Evolutionary conservation across 768 basidiomycete genomes (phyloP), one percentile per base, ranked within the genome.

Genomic region (Leccinum truebloodii): DNA sequence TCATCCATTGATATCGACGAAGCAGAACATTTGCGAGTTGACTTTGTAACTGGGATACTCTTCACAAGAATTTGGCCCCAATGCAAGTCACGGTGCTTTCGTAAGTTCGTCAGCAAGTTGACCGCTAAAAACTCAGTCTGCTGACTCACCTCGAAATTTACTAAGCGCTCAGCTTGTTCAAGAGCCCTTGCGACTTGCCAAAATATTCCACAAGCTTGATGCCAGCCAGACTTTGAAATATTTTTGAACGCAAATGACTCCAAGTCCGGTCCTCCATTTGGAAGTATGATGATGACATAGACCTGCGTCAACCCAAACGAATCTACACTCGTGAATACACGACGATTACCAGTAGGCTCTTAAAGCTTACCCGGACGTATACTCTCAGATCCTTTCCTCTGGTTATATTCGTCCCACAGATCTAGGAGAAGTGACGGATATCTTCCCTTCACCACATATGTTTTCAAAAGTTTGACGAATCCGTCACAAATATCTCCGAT

Each of bases 11-110:
- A 71, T 32, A 80, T 57, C 34, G 75, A 72, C 72, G 60, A 69
- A 66, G 60, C 76, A 51, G 46, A 50, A 51, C 52, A 24, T 79
- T 67, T 77, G 60, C 58, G 75, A 71, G 52, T 78, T 52, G 7
- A 71, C 60, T 65, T 78, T 73, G 52, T 70, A 55, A 66, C 62
- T 24, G 81, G 74, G 3, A 82, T 59, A 60, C 81, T 79, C 68
- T 87, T 87, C 52, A 98, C 86, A 8, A 99, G 81, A 54, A 99
- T 90, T 73, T 99, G 97, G 22, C 97, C 97, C 86, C 93, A 94
- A 68, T 99, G 97, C n/a, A 99, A 84, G 73, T 99, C 97, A 34
- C 97, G 94, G 75, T 99, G 97, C 96, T 99, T 68, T 53, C 37
- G 35, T 4, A 54, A 22, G 46, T 30, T 30, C 52, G 55, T 62